Evolutionary conservation across 257 asterid genomes (phyloP).

Genomic region (Solanum rostratum): DNA sequence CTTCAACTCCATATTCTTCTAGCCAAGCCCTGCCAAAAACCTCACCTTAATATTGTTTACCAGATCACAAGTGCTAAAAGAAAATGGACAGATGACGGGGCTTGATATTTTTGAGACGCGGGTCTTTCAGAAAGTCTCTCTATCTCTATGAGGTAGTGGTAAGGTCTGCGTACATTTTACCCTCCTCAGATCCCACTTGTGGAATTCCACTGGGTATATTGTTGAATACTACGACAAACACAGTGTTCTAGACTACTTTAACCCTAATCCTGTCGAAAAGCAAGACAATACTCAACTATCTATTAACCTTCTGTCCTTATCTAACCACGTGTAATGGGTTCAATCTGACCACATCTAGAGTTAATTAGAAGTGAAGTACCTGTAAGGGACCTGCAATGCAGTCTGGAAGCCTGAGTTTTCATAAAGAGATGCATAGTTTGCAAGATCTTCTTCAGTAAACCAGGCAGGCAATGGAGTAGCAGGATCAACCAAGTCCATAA

Average conservation of each 20-base stretch:
- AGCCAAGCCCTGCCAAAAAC: slow-evolving; percentile 1
- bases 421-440: slow-evolving; percentile 43
- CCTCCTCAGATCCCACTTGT: too few relatives aligned
- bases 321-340: background rate
- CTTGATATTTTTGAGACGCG: too few relatives aligned
- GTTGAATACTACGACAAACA: background rate
- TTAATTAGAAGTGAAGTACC: slow-evolving; percentile 18
- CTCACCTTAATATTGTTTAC: background rate
- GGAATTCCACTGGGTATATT: too few relatives aligned
- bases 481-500: slow-evolving; percentile 72
- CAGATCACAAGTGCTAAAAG: background rate
- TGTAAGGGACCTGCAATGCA: slow-evolving; percentile 67
- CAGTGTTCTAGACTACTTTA: background rate
- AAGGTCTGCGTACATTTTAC: too few relatives aligned
- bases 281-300: too few relatives aligned
- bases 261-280: background rate
- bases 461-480: slow-evolving; percentile 54
- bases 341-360: background rate
- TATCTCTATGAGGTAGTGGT: too few relatives aligned
- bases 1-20: slow-evolving; percentile 9
- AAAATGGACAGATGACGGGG: background rate
- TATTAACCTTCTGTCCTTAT: background rate
- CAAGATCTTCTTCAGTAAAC: slow-evolving; percentile 66
- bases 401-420: slow-evolving; percentile 63
- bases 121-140: too few relatives aligned